A percentile compares a stretch with the other conserved stretches of the same genome.
These are phyloP conservation scores for Colletotrichum destructivum DNA, from an alignment of 2,329 filamentous ascomycete genomes.

Conservation along the genomic window DNA sequence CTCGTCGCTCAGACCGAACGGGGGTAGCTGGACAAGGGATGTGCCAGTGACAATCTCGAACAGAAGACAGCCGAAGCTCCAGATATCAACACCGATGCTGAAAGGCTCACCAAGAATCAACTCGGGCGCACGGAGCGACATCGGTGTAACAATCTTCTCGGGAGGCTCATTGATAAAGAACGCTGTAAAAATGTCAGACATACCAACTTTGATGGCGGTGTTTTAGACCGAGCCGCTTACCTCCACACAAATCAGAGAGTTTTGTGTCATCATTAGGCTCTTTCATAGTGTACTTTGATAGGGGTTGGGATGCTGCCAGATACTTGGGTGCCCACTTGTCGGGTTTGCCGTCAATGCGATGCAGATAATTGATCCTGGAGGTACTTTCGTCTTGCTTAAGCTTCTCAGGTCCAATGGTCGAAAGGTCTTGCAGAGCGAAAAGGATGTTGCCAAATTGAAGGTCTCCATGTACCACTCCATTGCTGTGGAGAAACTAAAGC, in stretches of 20 bases:
- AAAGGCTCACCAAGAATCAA: neutral
- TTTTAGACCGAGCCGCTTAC: slow-evolving; percentile 2
- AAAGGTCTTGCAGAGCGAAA: slow-evolving; percentile 18
- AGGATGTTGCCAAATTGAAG: slow-evolving; percentile 34
- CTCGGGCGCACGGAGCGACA: slow-evolving; percentile 16
- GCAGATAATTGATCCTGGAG: slow-evolving; percentile 1
- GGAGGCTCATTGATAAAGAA: slow-evolving; percentile 17
- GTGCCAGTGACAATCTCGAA: slow-evolving; percentile 43
- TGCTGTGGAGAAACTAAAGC: slow-evolving; percentile 30
- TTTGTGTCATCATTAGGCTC: neutral
- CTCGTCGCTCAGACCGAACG: slow-evolving; percentile 24
- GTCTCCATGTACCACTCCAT: slow-evolving; percentile 32
- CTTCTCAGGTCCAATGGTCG: neutral
- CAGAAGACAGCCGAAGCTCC: slow-evolving; percentile 45
- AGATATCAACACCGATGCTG: slow-evolving; percentile 42
- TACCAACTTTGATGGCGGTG: too few species aligned
- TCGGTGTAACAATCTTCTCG: neutral
- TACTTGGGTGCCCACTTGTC: slow-evolving; percentile 35
- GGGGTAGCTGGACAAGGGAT: slow-evolving; percentile 30
- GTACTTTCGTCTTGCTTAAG: slow-evolving; percentile 5
- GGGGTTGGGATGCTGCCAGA: neutral
- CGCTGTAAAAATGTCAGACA: neutral
- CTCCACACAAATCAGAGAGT: slow-evolving; percentile 27
- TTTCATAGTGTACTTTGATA: neutral
- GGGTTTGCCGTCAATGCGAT: slow-evolving; percentile 10